Base-by-base conservation (phyloP, 495 filamentous ascomycete species). In the Rhypophila decipiens region DNA sequence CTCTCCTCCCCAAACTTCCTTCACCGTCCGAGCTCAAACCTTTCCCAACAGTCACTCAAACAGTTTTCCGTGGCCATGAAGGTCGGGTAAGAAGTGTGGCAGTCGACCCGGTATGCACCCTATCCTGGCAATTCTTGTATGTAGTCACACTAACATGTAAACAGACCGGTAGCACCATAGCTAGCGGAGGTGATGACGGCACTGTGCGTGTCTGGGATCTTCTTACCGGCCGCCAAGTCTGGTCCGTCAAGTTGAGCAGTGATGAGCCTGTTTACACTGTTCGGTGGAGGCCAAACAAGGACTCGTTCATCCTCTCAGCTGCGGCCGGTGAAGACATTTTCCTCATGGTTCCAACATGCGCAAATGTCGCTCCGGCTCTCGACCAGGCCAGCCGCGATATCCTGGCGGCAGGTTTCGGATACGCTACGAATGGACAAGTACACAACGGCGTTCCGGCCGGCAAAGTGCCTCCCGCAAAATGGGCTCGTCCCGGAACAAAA, bases 131-230 rank as follows among this genome's bases (percentile, higher is more conserved):
- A 23, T 23, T n/a, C 88, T 2, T 75, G 75, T 17, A 12, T 24
- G 5, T 11, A 19, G 68, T 78, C 31, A 90, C 80, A 79, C 61
- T 95, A 15, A 52, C 11, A 12, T 15, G 19, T 23, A n/a, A 45
- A 42, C 15, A 61, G 56, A 62, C 49, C 23, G 61, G 61, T 24
- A 37, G 56, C 23, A 53, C 59, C 17, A 50, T 64, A 21, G 93
- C 94, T 3, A 94, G 85, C 50, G 93, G 90, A 53, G 94, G 94
- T 15, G 91, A 97, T 53, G 93, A 98, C 58, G 94, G 91, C 13
- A 91, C 85, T 5, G 87, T 95, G 11, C 77, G 91, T 36, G 77
- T 97, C 15, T 98, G 91, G 91, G 88, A 94, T 50, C 73, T 96
- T 39, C 56, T 84, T 34, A 93, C 86, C 3, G 94, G 93, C 34